These are phyloP conservation scores for Cucurbita pepo DNA, from an alignment of 306 rosid genomes.

Conservation along the genomic window DNA sequence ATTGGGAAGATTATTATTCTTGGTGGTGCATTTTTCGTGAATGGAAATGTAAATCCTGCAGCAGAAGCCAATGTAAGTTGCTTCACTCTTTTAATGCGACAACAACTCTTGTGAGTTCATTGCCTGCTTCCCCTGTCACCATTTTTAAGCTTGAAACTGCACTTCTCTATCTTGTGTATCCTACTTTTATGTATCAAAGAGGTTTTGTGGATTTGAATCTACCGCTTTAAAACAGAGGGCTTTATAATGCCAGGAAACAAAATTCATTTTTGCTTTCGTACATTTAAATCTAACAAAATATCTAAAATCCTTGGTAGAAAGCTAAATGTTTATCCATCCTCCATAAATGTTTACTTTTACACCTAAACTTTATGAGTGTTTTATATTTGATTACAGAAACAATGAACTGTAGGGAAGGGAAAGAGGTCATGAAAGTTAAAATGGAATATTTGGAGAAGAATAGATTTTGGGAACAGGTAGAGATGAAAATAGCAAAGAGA, in stretches of 20 bases:
- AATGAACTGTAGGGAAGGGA: neutral
- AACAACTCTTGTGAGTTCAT: neutral
- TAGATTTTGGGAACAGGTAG: neutral
- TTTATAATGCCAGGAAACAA: neutral
- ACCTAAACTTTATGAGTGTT: neutral
- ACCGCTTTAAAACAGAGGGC: neutral
- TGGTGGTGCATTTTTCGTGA: conserved; percentile 80
- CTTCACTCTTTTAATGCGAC: neutral
- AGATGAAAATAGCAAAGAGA: neutral
- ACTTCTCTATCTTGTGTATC: neutral
- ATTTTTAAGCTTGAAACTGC: neutral
- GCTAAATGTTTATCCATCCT: neutral
- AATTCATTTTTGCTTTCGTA: neutral
- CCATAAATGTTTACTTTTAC: neutral
- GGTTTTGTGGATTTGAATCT: neutral
- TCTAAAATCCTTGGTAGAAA: neutral
- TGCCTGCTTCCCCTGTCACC: neutral
- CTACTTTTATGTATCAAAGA: neutral
- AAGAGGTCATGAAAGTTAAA: neutral
- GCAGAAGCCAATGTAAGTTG: conserved; percentile 78
- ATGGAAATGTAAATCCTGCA: conserved; percentile 91
- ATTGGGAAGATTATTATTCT: conserved; percentile 67
- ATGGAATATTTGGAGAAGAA: neutral
- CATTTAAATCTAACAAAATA: neutral
- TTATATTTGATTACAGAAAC: neutral